These are phyloP conservation scores for Phoma sp. DNA, from an alignment of 2,329 filamentous ascomycete species.

Conservation along the genomic window DNA sequence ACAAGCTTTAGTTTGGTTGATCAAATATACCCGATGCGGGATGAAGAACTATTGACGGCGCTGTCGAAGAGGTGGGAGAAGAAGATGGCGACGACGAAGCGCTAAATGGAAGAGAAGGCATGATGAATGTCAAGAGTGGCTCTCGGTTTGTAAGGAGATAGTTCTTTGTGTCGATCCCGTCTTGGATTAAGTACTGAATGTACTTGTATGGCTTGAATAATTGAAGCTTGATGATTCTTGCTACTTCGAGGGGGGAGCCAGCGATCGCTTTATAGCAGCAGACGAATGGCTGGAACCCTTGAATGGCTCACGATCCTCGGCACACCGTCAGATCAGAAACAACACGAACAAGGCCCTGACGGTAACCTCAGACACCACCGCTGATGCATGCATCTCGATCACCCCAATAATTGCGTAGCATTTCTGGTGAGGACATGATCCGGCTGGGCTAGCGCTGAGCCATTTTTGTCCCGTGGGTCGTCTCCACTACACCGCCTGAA, in stretches of 20 bases:
- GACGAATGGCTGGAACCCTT: conserved; percentile 21
- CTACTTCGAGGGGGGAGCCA: conserved; percentile 36
- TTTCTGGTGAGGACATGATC: conserved; percentile 28
- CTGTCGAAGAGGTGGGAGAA: conserved; percentile 42
- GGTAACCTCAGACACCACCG: conserved; percentile 36
- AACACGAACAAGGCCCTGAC: conserved; percentile 37
- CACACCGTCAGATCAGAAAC: conserved; percentile 43
- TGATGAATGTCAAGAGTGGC: conserved; percentile 37
- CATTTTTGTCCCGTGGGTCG: conserved; percentile 35
- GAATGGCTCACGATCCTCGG: conserved; percentile 28
- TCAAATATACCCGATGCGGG: conserved; percentile 51
- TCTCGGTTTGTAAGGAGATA: conserved; percentile 38
- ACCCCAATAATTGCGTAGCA: conserved; percentile 34
- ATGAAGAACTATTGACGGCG: conserved; percentile 51
- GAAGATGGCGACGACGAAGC: conserved; percentile 45
- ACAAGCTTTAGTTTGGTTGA: conserved; percentile 46
- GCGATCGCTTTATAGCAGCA: conserved; percentile 43
- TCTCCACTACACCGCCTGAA: conserved; percentile 44
- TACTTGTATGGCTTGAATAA: conserved; percentile 26
- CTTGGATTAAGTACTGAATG: conserved; percentile 24
- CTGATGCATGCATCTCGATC: conserved; percentile 46
- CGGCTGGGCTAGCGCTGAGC: conserved; percentile 37
- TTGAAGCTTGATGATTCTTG: conserved; percentile 34
- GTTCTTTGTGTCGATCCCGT: conserved; percentile 44
- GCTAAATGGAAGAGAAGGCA: conserved; percentile 49